Percentiles rank a stretch among this genome's conserved stretches.
Evolutionary conservation across 2,329 filamentous ascomycete genomes (phyloP).

Genomic region (Aspergillus sp.): DNA sequence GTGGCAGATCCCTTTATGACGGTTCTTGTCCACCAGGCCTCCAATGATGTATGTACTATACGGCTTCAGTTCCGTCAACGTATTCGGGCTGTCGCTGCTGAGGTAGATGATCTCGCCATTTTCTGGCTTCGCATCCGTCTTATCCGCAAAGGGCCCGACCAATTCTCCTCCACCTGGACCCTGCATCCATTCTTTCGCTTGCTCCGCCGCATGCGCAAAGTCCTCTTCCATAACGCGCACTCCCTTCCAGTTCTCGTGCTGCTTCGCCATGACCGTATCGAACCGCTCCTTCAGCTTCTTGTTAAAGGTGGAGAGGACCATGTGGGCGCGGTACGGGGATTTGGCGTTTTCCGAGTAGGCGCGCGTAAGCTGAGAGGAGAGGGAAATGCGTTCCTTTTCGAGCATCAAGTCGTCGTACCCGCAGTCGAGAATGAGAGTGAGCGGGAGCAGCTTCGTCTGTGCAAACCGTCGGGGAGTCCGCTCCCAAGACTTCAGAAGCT

Average conservation of each 20-base stretch:
- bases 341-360: slow-evolving; percentile 85
- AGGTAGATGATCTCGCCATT: slow-evolving; percentile 76
- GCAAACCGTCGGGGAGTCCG: slow-evolving; percentile 24
- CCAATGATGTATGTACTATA: slow-evolving; percentile 92
- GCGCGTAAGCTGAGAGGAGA: slow-evolving; percentile 79
- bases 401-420: slow-evolving; percentile 88
- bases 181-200: slow-evolving; percentile 68
- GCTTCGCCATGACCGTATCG: slow-evolving; percentile 68
- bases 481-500: slow-evolving; percentile 26
- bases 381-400: slow-evolving; percentile 78
- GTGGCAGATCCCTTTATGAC: slow-evolving; percentile 93
- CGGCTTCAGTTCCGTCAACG: slow-evolving; percentile 77
- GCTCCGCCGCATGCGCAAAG: slow-evolving; percentile 66
- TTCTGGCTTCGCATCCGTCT: slow-evolving; percentile 30
- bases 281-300: slow-evolving; percentile 74
- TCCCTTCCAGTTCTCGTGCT: slow-evolving; percentile 77
- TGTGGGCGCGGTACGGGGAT: slow-evolving; percentile 65
- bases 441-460: slow-evolving; percentile 61
- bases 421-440: slow-evolving; percentile 85
- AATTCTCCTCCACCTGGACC: slow-evolving; percentile 56
- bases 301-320: slow-evolving; percentile 76
- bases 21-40: slow-evolving; percentile 92
- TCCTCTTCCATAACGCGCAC: slow-evolving; percentile 71
- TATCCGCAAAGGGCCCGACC: slow-evolving; percentile 57
- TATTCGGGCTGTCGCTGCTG: slow-evolving; percentile 85